phyloP scores from a whole-genome alignment of 176 grass and related monocot genomes.

The Aegilops sharonensis region DNA sequence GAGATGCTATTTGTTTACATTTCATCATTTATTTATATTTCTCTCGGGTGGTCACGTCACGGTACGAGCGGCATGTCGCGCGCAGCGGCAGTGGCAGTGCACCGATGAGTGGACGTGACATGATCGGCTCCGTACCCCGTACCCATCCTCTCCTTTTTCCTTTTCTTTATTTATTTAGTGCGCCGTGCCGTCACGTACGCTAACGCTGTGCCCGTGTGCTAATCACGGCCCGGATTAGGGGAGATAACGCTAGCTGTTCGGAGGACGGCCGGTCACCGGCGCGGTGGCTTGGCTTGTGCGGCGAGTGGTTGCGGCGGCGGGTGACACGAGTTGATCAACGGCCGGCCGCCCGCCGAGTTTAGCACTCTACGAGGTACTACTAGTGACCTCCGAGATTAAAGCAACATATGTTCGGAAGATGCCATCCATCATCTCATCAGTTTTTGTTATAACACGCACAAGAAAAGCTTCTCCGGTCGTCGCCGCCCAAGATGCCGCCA shows the following conservation, averaged over 20 bases:
- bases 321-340: background rate
- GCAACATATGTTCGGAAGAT: too few species aligned
- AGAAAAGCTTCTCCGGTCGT: too few species aligned
- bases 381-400: too few species aligned
- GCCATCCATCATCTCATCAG: too few species aligned
- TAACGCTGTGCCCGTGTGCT: background rate
- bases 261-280: background rate
- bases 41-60: slow-evolving; percentile 38
- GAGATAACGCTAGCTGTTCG: background rate
- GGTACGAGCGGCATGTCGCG: slow-evolving; percentile 41
- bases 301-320: background rate
- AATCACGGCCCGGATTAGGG: background rate
- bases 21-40: background rate
- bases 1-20: background rate
- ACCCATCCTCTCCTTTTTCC: background rate
- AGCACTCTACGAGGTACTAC: background rate
- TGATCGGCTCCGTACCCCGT: slow-evolving; percentile 23
- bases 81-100: background rate
- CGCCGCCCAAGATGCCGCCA: background rate
- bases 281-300: too few species aligned
- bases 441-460: too few species aligned
- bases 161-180: background rate
- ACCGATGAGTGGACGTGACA: slow-evolving; percentile 28
- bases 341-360: background rate
- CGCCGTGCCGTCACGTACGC: background rate